Percentiles rank a stretch among this genome's conserved stretches.
phyloP scores from a whole-genome alignment of 805 yeast species.

The Vanderwaltozyma yarrowii region DNA sequence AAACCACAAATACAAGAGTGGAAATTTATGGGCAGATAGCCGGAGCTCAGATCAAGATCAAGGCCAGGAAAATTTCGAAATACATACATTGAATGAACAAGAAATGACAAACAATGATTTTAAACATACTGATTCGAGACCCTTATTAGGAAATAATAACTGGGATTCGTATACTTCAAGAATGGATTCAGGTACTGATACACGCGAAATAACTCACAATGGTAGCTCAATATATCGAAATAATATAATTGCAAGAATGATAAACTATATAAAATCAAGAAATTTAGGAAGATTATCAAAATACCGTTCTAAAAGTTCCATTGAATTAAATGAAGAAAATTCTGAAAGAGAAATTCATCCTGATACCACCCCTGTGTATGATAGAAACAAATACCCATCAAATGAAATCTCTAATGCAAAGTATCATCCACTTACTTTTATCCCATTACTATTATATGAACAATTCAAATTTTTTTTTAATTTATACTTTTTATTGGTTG shows the following conservation, averaged over 20 bases:
- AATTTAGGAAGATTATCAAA: neutral
- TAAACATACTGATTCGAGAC: neutral
- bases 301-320: conserved; percentile 7
- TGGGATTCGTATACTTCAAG: neutral
- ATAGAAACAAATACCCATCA: conserved; percentile 36
- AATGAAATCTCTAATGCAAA: conserved; percentile 92
- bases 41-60: neutral
- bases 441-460: conserved; percentile 84
- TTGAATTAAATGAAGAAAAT: conserved; percentile 14
- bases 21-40: neutral
- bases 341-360: conserved; percentile 36
- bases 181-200: neutral
- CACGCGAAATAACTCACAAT: neutral
- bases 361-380: conserved; percentile 31
- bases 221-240: neutral
- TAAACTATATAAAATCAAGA: neutral
- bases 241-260: neutral
- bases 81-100: neutral
- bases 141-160: neutral
- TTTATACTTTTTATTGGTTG: conserved; percentile 82
- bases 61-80: neutral
- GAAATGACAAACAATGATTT: neutral
- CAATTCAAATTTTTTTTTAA: conserved; percentile 97
- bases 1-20: conserved; percentile 17
- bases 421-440: conserved; percentile 76